Conservation (phyloP, 164 flowering plant species). For the Magnolia kwangsiensis region DNA sequence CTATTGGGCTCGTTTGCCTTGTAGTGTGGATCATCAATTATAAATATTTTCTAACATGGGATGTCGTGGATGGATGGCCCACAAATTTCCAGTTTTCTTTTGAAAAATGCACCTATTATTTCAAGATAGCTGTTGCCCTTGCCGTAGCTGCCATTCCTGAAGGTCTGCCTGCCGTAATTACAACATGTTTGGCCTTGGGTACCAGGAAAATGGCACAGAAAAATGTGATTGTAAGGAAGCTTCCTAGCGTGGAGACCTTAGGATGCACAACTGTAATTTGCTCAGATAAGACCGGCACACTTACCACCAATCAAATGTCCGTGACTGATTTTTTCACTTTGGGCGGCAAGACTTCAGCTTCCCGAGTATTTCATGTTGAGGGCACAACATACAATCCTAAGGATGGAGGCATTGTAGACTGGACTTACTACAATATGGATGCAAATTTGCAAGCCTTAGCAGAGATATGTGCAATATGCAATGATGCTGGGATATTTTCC, state of each 20-base stretch:
- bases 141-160: constrained; percentile 98
- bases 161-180: constrained; percentile 93
- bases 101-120: constrained; percentile 86
- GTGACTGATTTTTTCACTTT: constrained; percentile 70
- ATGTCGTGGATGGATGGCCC: constrained; percentile 67
- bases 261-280: constrained; percentile 94
- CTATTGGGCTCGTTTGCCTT: constrained; percentile 75
- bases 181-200: constrained; percentile 87
- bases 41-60: constrained; percentile 78
- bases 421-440: constrained; percentile 81
- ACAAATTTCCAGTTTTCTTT: constrained; percentile 68
- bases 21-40: constrained; percentile 81
- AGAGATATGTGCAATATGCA: constrained; percentile 83
- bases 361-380: constrained; percentile 59
- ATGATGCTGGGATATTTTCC: constrained; percentile 76
- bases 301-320: constrained; percentile 94
- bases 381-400: constrained; percentile 90
- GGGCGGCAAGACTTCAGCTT: constrained; percentile 61
- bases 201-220: constrained; percentile 92
- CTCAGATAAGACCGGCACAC: constrained; percentile 90
- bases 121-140: constrained; percentile 84
- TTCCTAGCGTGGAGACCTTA: constrained; percentile 88
- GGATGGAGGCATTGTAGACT: constrained; percentile 82
- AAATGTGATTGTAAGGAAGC: constrained; percentile 85
- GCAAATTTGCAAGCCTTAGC: constrained; percentile 77